Conservation (phyloP, 1,284 basidiomycete species). For the Ustilago tritici region DNA sequence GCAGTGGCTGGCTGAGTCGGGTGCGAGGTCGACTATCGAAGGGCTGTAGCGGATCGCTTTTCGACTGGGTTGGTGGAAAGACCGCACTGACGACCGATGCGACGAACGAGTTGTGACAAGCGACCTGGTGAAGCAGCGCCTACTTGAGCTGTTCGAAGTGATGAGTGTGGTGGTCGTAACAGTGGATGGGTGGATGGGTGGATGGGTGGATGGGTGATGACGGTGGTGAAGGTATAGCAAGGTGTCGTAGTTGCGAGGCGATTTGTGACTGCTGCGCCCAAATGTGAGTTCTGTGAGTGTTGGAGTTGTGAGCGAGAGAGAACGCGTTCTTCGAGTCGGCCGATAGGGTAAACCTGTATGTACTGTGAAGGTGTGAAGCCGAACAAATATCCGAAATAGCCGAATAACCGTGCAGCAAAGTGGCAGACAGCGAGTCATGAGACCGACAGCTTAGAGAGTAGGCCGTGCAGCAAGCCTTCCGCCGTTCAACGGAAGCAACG, state of each 20-base stretch:
- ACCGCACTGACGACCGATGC: conserved; percentile 15
- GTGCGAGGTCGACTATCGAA: neutral
- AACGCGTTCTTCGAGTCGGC: conserved; percentile 44
- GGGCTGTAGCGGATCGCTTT: neutral
- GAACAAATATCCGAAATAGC: conserved; percentile 35
- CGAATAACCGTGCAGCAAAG: conserved; percentile 25
- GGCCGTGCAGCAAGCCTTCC: conserved; percentile 3
- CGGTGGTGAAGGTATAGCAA: conserved; percentile 4
- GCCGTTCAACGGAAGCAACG: neutral
- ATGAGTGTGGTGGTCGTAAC: conserved; percentile 2
- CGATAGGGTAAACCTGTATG: conserved; percentile 5
- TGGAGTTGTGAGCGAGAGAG: neutral
- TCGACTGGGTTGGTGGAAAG: neutral
- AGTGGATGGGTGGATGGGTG: conserved; percentile 6
- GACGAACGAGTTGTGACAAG: neutral
- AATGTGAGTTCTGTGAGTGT: no score
- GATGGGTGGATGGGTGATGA: neutral
- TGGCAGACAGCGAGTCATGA: conserved; percentile 22
- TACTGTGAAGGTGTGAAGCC: neutral
- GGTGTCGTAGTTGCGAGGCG: conserved; percentile 9
- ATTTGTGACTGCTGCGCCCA: conserved; percentile 1
- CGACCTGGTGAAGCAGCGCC: neutral
- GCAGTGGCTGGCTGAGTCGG: neutral
- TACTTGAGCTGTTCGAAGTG: conserved; percentile 5
- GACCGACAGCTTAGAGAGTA: conserved; percentile 5